Conservation (phyloP, 805 yeast genomes). For the Cyberlindnera meyerae region DNA sequence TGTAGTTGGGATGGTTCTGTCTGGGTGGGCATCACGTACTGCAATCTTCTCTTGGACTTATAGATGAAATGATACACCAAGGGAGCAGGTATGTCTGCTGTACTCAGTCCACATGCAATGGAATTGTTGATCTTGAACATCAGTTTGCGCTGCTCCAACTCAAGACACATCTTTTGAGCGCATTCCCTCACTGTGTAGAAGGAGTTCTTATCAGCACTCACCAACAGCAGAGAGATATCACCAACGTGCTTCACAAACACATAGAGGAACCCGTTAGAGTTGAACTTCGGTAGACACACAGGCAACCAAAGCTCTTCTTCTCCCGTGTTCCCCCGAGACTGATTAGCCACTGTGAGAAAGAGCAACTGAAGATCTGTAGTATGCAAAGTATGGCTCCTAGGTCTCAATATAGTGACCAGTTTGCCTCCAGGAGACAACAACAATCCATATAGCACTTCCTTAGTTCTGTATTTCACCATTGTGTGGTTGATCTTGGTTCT, state of each 20-base stretch:
- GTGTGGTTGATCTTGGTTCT: constrained; percentile 55
- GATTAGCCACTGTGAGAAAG: constrained; percentile 61
- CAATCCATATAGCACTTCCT: constrained; percentile 69
- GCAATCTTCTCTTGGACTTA: constrained; percentile 66
- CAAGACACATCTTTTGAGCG: constrained; percentile 45
- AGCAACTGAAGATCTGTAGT: constrained; percentile 78
- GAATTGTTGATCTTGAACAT: constrained; percentile 35
- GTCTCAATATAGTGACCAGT: constrained; percentile 67
- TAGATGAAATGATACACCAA: constrained; percentile 73
- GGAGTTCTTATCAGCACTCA: constrained; percentile 60
- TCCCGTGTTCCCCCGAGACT: constrained; percentile 26
- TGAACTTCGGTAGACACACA: constrained; percentile 85
- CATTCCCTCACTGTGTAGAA: constrained; percentile 70
- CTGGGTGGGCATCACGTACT: constrained; percentile 42
- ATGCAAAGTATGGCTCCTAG: constrained; percentile 69
- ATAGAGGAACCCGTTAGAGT: constrained; percentile 81
- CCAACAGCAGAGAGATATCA: constrained; percentile 39
- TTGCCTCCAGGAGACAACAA: constrained; percentile 60
- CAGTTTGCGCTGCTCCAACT: constrained; percentile 34
- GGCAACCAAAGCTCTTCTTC: constrained; percentile 90
- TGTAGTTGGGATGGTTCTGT: constrained; percentile 17
- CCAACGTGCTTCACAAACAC: constrained; percentile 66
- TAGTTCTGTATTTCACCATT: constrained; percentile 42
- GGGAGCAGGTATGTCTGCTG: constrained; percentile 52
- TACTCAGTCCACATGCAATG: constrained; percentile 34